A percentile compares a stretch with the other conserved stretches of the same genome.
These are phyloP conservation scores for Taphrina flavorubra DNA, from an alignment of 1,139 yeast species.

Conservation along the genomic window DNA sequence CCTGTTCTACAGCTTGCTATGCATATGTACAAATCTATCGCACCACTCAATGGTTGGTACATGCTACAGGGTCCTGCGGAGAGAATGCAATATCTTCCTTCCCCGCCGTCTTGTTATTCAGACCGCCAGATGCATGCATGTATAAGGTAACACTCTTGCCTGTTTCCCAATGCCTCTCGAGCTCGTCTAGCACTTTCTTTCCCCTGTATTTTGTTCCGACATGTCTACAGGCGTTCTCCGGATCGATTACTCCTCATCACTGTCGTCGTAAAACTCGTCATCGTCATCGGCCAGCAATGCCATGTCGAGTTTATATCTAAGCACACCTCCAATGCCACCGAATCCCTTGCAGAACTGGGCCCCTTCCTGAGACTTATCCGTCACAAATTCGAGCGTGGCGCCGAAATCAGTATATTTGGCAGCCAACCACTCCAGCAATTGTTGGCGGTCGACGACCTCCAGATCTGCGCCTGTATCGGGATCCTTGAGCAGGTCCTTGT, in stretches of 20 bases:
- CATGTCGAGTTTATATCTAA: conserved; percentile 95
- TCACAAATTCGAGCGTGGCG: conserved; percentile 92
- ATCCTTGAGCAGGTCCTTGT: conserved; percentile 76
- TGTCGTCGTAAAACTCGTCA: conserved; percentile 58
- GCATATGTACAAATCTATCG: conserved; percentile 5
- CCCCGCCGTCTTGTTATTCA: background rate
- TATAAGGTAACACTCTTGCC: background rate
- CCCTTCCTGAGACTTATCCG: conserved; percentile 96
- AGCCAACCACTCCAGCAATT: conserved; percentile 94
- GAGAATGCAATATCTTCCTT: background rate
- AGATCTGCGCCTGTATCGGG: conserved; percentile 86
- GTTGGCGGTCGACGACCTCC: conserved; percentile 75
- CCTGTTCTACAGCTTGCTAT: conserved; percentile 1
- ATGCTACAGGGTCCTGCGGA: background rate
- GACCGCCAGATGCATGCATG: conserved; percentile 6
- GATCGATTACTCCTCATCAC: conserved; percentile 16
- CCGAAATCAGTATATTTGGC: conserved; percentile 93
- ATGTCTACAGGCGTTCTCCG: background rate
- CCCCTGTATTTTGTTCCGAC: background rate
- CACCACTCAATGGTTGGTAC: background rate
- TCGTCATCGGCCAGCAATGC: conserved; percentile 90
- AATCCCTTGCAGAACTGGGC: conserved; percentile 97
- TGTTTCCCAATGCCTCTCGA: conserved; percentile 3
- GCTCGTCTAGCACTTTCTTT: background rate
- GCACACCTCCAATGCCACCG: conserved; percentile 97